These are phyloP conservation scores for Microdochium bolleyi DNA, from an alignment of 2,329 filamentous ascomycete genomes.

Conservation along the genomic window DNA sequence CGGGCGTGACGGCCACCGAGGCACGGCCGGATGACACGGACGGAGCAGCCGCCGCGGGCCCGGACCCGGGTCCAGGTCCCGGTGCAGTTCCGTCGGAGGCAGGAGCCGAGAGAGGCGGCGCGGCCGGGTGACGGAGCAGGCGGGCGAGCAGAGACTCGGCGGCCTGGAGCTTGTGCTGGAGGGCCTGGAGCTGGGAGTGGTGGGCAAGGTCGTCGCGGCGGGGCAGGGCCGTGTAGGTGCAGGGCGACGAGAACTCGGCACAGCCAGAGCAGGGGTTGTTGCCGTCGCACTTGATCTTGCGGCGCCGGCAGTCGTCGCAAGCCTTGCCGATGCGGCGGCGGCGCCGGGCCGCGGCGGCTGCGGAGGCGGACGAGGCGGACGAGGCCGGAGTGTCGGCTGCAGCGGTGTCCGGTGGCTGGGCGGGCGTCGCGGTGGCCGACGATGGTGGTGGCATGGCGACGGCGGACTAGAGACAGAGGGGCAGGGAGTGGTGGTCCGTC, in stretches of 20 bases:
- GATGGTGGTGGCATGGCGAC: no score
- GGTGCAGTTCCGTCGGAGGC: no score
- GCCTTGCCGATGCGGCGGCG: conserved; percentile 3
- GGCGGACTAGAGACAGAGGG: no score
- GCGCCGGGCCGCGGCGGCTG: not conserved
- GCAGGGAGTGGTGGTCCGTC: no score
- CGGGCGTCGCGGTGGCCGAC: no score
- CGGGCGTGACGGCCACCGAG: not conserved
- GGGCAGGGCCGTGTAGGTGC: not conserved
- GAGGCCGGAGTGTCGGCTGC: no score
- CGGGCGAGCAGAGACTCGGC: conserved; percentile 4
- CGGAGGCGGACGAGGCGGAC: not conserved
- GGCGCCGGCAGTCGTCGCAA: conserved; percentile 5
- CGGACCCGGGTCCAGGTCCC: no score
- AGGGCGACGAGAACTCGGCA: conserved; percentile 2
- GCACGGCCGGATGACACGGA: not conserved
- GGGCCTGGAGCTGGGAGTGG: not conserved
- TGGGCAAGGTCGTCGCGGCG: not conserved
- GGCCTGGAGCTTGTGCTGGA: conserved; percentile 1
- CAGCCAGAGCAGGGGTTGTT: conserved; percentile 5
- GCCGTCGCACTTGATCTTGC: conserved; percentile 7
- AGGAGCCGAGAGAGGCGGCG: not conserved
- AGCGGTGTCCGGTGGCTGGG: no score
- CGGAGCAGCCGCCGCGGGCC: not conserved
- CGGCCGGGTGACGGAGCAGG: conserved; percentile 1